Percentiles rank a stretch among this genome's conserved stretches.
Evolutionary conservation across 441 rosid genomes (phyloP).

Genomic region (Metrosideros polymorpha): DNA sequence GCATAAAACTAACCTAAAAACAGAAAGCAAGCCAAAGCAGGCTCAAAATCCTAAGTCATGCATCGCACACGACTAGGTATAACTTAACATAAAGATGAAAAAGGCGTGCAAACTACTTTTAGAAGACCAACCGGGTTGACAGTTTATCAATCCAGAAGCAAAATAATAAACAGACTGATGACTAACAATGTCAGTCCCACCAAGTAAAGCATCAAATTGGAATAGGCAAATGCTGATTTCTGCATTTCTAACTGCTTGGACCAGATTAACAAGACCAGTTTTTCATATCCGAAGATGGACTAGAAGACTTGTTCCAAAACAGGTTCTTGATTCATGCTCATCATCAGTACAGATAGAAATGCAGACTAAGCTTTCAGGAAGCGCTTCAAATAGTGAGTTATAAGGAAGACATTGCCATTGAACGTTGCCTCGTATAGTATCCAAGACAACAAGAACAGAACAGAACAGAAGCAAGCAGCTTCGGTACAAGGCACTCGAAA

Average conservation of each 20-base stretch:
- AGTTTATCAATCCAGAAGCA: background rate
- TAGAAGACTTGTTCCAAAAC: background rate
- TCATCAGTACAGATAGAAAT: background rate
- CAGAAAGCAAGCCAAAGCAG: background rate
- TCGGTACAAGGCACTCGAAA: background rate
- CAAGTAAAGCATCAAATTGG: background rate
- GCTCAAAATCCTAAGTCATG: background rate
- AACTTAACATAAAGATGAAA: background rate
- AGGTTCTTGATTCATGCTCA: background rate
- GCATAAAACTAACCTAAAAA: background rate
- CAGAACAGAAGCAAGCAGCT: background rate
- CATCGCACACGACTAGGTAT: background rate
- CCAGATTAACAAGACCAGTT: background rate
- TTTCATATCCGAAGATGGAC: background rate
- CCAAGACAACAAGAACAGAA: background rate
- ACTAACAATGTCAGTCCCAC: background rate
- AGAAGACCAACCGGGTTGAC: background rate
- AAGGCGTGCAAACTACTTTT: background rate
- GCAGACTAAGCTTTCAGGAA: background rate
- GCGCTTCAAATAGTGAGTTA: background rate
- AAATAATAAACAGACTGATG: background rate
- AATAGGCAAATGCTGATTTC: background rate
- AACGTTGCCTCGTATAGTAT: background rate
- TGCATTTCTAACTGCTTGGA: background rate
- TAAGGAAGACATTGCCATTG: background rate